Base-by-base conservation (phyloP, 192 early-diverging fungal species). In the Coemansia sp. region DNA sequence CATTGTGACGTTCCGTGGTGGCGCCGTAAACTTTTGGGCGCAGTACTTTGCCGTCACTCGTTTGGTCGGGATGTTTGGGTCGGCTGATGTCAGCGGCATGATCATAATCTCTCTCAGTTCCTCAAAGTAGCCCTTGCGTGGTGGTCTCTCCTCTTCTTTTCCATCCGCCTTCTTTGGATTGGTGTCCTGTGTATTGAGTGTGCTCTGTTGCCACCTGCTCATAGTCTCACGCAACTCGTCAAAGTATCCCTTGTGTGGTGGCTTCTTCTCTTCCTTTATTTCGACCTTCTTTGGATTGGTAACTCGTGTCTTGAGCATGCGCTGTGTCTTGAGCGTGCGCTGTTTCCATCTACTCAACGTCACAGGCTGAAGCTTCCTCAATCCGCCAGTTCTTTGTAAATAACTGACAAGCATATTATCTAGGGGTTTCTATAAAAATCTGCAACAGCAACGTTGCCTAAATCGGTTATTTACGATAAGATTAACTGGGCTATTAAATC, bases 1-100 rank as follows among this genome's bases (percentile, higher is more conserved):
- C 90, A 94, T 91, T 49, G 83, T 85, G 23, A 80, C 81, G 31
- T 82, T 81, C 20, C 66, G 72, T 0, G 89, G 91, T 48, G 83
- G 84, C 50, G 62, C 47, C 12, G 44, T 64, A 36, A 36, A 81
- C 3, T 57, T 49, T 37, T 11, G 22, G 20, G 65, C 66, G 46
- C 78, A 81, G 26, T 81, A 65, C 42, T 60, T 64, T 25, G 78
- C 78, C 12, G 73, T 69, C 22, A 80, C 77, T 15, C 71, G 77
- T 12, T 23, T 56, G 48, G 66, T 31, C 10, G 71, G 68, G 28
- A 74, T 68, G 47, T 49, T 61, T 26, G 77, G 61, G 42, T 80
- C 71, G 1, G 77, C 77, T 21, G 77, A 74, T 4, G 77, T 80
- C 44, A 42, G 46, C 22, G 71, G 77, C 77, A 80, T 70, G 52